A percentile compares a stretch with the other conserved stretches of the same genome.
Conservation (phyloP, 441 rosid species). For the Gossypium schwendimanii region DNA sequence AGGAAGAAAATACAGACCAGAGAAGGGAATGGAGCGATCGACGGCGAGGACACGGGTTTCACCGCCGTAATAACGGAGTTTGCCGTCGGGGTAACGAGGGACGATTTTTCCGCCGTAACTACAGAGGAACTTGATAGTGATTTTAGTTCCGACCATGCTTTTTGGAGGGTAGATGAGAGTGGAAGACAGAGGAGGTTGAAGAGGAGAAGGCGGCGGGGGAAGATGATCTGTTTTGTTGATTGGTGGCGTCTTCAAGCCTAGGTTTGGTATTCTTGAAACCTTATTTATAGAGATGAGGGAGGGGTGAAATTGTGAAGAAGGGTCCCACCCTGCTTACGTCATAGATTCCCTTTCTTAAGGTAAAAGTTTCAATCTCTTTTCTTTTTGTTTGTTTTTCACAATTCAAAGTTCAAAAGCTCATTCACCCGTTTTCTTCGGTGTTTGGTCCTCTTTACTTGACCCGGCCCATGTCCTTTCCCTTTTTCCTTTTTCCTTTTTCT, state of each 20-base stretch:
- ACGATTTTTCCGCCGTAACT: slow-evolving; percentile 78
- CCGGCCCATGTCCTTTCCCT: background rate
- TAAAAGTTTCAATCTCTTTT: background rate
- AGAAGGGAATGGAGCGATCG: slow-evolving; percentile 55
- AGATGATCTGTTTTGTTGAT: background rate
- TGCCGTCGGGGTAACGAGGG: slow-evolving; percentile 76
- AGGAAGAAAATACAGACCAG: slow-evolving; percentile 35
- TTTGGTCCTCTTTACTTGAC: too few relatives aligned
- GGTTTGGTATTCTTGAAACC: background rate
- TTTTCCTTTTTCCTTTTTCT: too few relatives aligned
- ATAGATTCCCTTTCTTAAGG: slow-evolving; percentile 4
- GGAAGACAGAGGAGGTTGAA: too few relatives aligned
- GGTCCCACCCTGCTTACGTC: background rate
- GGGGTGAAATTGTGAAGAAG: background rate
- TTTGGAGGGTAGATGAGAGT: background rate
- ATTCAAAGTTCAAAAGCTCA: background rate
- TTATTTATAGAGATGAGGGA: slow-evolving; percentile 33
- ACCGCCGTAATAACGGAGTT: slow-evolving; percentile 79
- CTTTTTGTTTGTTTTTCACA: background rate
- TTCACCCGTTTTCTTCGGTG: background rate
- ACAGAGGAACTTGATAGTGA: slow-evolving; percentile 67
- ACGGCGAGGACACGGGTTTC: slow-evolving; percentile 80
- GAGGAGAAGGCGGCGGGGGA: background rate
- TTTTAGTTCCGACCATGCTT: slow-evolving; percentile 37
- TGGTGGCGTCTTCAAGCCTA: slow-evolving; percentile 39